phyloP scores from a whole-genome alignment of 768 basidiomycete species.

The Mycena olivaceomarginata region DNA sequence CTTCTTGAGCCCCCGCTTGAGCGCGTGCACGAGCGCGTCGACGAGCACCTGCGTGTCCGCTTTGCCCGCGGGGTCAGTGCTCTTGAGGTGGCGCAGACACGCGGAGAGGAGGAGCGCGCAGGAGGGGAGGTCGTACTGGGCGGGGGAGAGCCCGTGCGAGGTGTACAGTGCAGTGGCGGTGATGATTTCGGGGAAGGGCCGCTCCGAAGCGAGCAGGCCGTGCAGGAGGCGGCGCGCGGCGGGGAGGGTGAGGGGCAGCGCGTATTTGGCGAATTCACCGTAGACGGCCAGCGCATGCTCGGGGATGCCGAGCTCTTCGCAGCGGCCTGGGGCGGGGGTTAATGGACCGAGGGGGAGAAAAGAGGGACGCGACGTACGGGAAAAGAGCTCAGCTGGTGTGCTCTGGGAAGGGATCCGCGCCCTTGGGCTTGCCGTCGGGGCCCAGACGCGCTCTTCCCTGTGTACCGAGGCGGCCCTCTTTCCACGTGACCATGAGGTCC shows the following conservation, averaged over 20 bases:
- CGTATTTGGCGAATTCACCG: conserved; percentile 34
- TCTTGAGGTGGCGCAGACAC: conserved; percentile 32
- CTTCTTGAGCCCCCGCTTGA: conserved; percentile 11
- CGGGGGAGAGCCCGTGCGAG: conserved; percentile 30
- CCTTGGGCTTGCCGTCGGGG: conserved; percentile 37
- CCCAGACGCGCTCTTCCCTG: conserved; percentile 39
- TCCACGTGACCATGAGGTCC: conserved; percentile 41
- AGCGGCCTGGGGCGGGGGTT: conserved; percentile 28
- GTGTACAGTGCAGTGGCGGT: conserved; percentile 39
- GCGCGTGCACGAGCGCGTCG: conserved; percentile 13
- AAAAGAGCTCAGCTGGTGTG: conserved; percentile 42
- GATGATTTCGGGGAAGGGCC: conserved; percentile 32
- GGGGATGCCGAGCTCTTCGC: conserved; percentile 36
- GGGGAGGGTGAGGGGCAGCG: conserved; percentile 39
- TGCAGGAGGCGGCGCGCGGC: conserved; percentile 41
- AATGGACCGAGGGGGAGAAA: neutral
- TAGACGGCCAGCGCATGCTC: conserved; percentile 40
- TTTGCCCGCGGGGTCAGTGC: neutral
- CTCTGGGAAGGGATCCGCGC: conserved; percentile 33
- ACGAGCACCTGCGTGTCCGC: conserved; percentile 11
- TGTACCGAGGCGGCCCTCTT: conserved; percentile 43
- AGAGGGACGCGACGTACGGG: conserved; percentile 26
- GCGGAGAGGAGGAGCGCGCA: conserved; percentile 41
- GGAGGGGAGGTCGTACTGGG: conserved; percentile 27
- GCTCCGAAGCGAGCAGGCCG: conserved; percentile 22